phyloP scores from a whole-genome alignment of 208 protist species.

The Naegleria fowleri region DNA sequence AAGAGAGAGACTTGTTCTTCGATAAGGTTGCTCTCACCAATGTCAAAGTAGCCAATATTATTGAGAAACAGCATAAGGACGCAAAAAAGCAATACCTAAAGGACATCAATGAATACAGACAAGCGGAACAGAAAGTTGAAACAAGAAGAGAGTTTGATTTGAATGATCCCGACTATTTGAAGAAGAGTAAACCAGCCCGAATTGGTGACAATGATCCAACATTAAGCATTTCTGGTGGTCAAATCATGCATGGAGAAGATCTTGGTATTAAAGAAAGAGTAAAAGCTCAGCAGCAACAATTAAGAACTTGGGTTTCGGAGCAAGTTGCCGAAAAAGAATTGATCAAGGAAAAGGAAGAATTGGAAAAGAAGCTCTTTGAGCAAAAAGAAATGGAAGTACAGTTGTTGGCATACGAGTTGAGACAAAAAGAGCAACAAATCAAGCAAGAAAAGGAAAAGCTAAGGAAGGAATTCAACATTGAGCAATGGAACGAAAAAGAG shows the following conservation, averaged over 20 bases:
- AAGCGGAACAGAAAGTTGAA: conserved; percentile 73
- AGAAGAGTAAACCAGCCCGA: conserved; percentile 70
- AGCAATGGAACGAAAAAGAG: conserved; percentile 71
- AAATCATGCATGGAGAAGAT: conserved; percentile 84
- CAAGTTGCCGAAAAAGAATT: conserved; percentile 76
- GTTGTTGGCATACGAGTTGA: conserved; percentile 63
- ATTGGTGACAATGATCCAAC: conserved; percentile 77
- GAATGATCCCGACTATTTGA: conserved; percentile 67
- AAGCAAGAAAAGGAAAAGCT: conserved; percentile 58
- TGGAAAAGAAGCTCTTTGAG: conserved; percentile 66
- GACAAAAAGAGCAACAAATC: conserved; percentile 65
- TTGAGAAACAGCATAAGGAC: conserved; percentile 73
- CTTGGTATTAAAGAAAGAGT: conserved; percentile 63
- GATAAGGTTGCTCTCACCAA: conserved; percentile 74
- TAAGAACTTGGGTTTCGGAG: conserved; percentile 68
- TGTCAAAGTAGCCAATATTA: conserved; percentile 68
- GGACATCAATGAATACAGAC: conserved; percentile 70
- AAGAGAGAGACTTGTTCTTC: conserved; percentile 72
- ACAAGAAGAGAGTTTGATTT: conserved; percentile 76
- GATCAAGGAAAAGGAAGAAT: conserved; percentile 81
- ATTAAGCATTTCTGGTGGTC: conserved; percentile 64
- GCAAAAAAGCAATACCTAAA: conserved; percentile 64
- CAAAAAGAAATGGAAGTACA: conserved; percentile 75
- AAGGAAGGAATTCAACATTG: conserved; percentile 73
- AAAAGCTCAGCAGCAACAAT: conserved; percentile 67